Evolutionary conservation across 306 rosid genomes (phyloP).

Genomic region (Macrotyloma uniflorum): DNA sequence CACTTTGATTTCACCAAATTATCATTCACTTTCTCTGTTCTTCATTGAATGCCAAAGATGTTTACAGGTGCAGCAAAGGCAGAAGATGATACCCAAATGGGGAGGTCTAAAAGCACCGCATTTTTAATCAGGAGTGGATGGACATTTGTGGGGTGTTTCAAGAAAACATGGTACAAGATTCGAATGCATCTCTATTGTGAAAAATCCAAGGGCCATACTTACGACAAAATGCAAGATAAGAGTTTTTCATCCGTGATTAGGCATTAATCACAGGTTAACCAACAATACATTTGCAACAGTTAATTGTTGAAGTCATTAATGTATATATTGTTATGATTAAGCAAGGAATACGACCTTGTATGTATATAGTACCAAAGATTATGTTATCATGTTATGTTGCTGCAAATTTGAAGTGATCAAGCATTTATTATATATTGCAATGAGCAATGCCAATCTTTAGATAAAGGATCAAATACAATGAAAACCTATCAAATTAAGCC

Average conservation of each 20-base stretch:
- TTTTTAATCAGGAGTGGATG: constrained; percentile 23
- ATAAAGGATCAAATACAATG: too few species aligned
- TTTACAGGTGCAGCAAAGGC: not conserved
- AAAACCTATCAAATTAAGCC: too few species aligned
- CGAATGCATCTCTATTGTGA: constrained; percentile 28
- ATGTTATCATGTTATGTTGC: not conserved
- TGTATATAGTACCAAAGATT: not conserved
- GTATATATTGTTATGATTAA: not conserved
- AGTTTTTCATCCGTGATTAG: not conserved
- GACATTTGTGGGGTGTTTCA: constrained; percentile 37
- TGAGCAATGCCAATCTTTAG: not conserved
- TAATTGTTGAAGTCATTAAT: not conserved
- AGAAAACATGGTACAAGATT: constrained; percentile 47
- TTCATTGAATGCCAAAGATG: not conserved
- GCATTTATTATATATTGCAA: not conserved
- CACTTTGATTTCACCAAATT: not conserved
- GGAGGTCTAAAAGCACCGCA: not conserved
- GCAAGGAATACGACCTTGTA: not conserved
- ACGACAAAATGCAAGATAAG: not conserved
- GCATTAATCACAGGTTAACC: not conserved
- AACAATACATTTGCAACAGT: not conserved
- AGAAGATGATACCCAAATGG: not conserved
- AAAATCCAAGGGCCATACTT: not conserved
- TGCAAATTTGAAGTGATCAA: not conserved
- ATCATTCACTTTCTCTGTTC: not conserved